Evolutionary conservation across 306 rosid species (phyloP).

Genomic region (Cicer pinnatifidum): DNA sequence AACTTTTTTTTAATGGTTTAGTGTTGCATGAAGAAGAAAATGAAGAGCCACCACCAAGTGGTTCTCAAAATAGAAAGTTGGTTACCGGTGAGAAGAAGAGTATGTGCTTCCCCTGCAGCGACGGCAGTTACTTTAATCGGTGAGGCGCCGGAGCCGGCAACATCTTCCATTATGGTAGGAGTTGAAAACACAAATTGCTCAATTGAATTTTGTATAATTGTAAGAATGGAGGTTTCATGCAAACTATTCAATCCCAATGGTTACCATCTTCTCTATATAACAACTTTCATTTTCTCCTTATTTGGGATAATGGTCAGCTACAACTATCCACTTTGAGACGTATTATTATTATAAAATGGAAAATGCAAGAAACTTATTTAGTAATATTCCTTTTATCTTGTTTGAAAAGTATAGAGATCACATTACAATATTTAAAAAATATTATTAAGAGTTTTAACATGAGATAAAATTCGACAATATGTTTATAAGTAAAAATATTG

Average conservation of each 20-base stretch:
- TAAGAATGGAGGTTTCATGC: neutral
- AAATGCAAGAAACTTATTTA: neutral
- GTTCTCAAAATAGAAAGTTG: neutral
- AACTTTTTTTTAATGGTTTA: too few species aligned
- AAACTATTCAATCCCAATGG: neutral
- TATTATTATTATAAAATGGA: neutral
- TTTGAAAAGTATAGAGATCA: neutral
- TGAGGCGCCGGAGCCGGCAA: neutral
- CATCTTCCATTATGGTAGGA: conserved; percentile 39
- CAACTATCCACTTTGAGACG: neutral
- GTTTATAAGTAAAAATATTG: too few species aligned
- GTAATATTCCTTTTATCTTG: neutral
- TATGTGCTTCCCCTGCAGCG: conserved; percentile 47
- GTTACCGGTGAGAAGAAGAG: conserved; percentile 45
- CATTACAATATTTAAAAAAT: neutral
- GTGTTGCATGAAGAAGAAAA: too few species aligned
- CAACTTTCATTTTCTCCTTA: neutral
- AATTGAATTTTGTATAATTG: neutral
- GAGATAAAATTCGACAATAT: too few species aligned
- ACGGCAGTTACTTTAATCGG: conserved; percentile 27
- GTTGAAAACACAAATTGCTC: neutral
- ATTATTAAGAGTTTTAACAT: too few species aligned
- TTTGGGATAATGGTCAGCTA: neutral
- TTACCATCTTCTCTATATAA: conserved; percentile 1
- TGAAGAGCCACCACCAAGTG: neutral